These are phyloP conservation scores for Xylariaceae sp. DNA, from an alignment of 2,329 filamentous ascomycete species.

Conservation along the genomic window DNA sequence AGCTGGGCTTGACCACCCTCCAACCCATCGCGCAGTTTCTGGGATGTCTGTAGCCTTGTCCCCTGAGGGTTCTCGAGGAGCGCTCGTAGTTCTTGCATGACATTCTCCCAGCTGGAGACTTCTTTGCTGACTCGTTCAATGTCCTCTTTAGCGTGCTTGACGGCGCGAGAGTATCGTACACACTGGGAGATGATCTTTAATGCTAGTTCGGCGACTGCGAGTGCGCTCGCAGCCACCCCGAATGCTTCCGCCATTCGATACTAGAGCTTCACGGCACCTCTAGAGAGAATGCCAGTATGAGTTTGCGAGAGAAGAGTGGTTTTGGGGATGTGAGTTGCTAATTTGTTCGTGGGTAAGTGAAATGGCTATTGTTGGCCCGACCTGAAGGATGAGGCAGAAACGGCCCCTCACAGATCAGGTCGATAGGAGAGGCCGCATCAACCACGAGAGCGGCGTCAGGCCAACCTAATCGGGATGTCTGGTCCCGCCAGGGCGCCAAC, in stretches of 20 bases:
- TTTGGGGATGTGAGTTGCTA: no score
- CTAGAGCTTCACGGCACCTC: neutral
- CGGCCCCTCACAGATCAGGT: no score
- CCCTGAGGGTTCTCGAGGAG: neutral
- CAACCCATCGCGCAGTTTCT: neutral
- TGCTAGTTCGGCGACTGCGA: neutral
- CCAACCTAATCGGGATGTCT: no score
- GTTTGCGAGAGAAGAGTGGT: no score
- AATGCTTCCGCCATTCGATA: neutral
- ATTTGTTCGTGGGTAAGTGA: no score
- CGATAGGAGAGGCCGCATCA: no score
- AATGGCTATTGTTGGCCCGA: no score
- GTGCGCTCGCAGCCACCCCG: neutral
- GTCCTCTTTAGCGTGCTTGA: neutral
- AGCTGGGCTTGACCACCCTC: constrained; percentile 13
- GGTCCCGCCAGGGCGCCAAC: no score
- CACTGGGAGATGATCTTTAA: neutral
- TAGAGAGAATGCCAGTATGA: no score
- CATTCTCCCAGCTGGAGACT: neutral
- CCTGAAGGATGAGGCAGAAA: no score
- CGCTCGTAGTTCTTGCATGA: neutral
- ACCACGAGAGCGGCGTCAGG: no score
- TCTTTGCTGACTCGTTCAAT: neutral
- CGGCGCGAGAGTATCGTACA: neutral
- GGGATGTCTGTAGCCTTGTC: neutral